These are phyloP conservation scores for Astraeus odoratus DNA, from an alignment of 768 basidiomycete species.

Conservation along the genomic window DNA sequence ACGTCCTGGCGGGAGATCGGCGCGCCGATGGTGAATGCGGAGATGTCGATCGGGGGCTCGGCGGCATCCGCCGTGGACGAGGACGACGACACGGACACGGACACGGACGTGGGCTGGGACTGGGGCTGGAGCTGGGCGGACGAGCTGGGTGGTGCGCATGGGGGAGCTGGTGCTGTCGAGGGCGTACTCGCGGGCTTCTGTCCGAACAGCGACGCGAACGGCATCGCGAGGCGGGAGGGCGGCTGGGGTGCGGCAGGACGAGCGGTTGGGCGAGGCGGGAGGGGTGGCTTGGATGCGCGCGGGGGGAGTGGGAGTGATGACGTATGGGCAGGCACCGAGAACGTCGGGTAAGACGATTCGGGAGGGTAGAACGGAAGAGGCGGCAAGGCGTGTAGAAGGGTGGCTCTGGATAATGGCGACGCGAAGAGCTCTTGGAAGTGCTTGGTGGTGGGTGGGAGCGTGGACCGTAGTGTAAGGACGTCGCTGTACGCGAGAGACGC, in stretches of 20 bases:
- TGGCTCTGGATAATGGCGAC: slow-evolving; percentile 27
- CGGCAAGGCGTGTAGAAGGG: slow-evolving; percentile 40
- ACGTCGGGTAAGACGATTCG: slow-evolving; percentile 42
- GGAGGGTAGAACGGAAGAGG: slow-evolving; percentile 41
- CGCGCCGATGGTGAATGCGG: slow-evolving; percentile 52
- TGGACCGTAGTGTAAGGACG: slow-evolving; percentile 38
- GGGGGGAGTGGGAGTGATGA: slow-evolving; percentile 27
- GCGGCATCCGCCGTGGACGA: slow-evolving; percentile 23
- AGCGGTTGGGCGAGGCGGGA: slow-evolving; percentile 31
- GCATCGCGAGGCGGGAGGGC: slow-evolving; percentile 52
- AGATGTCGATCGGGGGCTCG: slow-evolving; percentile 44
- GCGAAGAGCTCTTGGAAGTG: slow-evolving; percentile 33
- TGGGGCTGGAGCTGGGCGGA: no score
- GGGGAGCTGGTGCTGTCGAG: slow-evolving; percentile 24
- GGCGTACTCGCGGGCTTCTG: slow-evolving; percentile 25
- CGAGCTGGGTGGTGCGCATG: slow-evolving; percentile 1
- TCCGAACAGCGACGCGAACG: slow-evolving; percentile 80
- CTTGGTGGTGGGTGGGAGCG: slow-evolving; percentile 34
- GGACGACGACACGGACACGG: no score
- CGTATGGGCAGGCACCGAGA: slow-evolving; percentile 36
- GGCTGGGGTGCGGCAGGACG: slow-evolving; percentile 15
- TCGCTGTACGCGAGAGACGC: slow-evolving; percentile 26
- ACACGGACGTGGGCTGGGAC: no score
- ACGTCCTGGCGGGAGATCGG: slow-evolving; percentile 48
- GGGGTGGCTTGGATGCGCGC: slow-evolving; percentile 42